Evolutionary conservation across 2,329 filamentous ascomycete species (phyloP), one percentile per base, ranked within the genome.

Genomic region (Diaporthe eres): DNA sequence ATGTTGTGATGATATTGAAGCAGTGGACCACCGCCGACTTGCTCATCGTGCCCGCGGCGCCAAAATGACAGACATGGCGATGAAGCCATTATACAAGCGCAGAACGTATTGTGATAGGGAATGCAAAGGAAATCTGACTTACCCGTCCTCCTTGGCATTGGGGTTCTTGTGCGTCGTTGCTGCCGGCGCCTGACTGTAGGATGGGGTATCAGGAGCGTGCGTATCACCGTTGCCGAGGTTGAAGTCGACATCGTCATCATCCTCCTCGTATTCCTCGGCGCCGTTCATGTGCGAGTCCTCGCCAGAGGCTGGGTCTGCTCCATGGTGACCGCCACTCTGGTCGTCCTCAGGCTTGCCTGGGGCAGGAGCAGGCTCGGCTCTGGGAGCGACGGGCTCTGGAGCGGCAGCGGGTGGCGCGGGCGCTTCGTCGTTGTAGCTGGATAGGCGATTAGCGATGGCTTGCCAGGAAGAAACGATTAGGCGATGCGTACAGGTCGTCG

Each of bases 101-200:
- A 72, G n/a, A 67, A 58, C 28, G 44, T 28, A 73, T 53, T 7
- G 28, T 44, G 60, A 31, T 47, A 2, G 19, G n/a, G 25, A 70
- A 17, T 67, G 17, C 8, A 47, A 42, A 67, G 37, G 76, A 80
- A 77, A 76, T 79, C 75, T 74, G 79, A 92, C 95, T 96, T 92
- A 97, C 95, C 95, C 95, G 83, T 97, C 95, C 91, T 97, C 95
- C 85, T 97, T 97, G 75, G 95, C 94, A 78, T 92, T 93, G 72
- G 94, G 91, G 22, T 89, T 89, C 79, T 87, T 77, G 31, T 77
- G 86, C 17, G 80, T 77, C 1, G 81, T 80, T 34, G 81, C 82
- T 1, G 80, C 78, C 17, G 83, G 80, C 28, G 81, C 78, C 47
- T 82, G 81, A 0, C 51, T 65, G 74, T 83, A 80, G 8, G 74